Base-by-base conservation (phyloP, 2,329 filamentous ascomycete genomes). In the Myriangium duriaei region DNA sequence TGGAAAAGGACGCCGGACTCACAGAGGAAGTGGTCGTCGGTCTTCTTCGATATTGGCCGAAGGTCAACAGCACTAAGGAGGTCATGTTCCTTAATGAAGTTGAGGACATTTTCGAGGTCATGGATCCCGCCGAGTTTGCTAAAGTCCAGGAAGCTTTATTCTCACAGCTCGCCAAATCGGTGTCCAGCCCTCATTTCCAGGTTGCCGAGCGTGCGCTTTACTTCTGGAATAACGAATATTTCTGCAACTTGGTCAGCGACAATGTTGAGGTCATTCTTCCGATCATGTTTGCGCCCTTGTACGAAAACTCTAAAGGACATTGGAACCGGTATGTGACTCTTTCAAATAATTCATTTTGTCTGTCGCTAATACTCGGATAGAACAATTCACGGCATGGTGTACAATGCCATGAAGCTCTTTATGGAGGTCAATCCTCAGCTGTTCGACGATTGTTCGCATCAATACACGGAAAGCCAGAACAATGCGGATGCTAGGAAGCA, bases 211-310 rank as follows among this genome's bases (percentile, higher is more conserved):
- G 91, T 48, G 91, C 91, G 4, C 71, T 98, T 17, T 98, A 98
- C 65, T 98, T 98, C 67, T 98, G 91, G 91, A 98, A 98, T 69
- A 98, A 98, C 56, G 91, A 98, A 60, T 98, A 98, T 60, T 98
- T 98, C 65, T 98, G 91, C 69, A 98, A 96, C 56, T 71, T 98
- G 42, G 91, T 98, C 49, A 95, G 87, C 66, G 91, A 98, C 63
- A 98, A 98, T 53, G 91, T 98, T 39, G 88, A 96, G 54, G 88
- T 94, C 32, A 98, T 98, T 51, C 69, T 98, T 31, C 91, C 91
- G 3, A 98, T 98, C 57, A 98, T 98, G 91, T 98, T 98, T 63
- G 87, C 88, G 16, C 88, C 91, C 2, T 71, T 98, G 18, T 98
- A 95, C 52, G 91, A 98, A 61, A 98, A 98, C 59, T 96, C 88